Evolutionary conservation across 306 rosid species (phyloP).

Genomic region (Cicer cuneatum): DNA sequence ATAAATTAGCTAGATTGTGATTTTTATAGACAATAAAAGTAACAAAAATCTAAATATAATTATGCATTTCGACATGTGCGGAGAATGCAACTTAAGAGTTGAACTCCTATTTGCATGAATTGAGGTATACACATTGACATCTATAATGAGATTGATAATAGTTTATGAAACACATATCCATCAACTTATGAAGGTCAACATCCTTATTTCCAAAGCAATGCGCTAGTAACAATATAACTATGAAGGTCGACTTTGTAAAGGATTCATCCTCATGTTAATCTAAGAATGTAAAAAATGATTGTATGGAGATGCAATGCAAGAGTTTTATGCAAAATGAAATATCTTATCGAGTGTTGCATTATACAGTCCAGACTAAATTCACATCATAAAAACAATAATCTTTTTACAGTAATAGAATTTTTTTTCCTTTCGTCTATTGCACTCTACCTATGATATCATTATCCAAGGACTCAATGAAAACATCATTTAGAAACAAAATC

Average conservation of each 20-base stretch:
- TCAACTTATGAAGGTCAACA: no score
- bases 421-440: neutral
- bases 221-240: no score
- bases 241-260: neutral
- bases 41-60: no score
- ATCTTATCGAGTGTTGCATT: neutral
- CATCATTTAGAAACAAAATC: conserved; percentile 16
- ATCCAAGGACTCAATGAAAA: conserved; percentile 15
- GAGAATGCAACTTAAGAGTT: no score
- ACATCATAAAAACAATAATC: neutral
- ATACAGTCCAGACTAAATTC: neutral
- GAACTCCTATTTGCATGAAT: no score
- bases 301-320: conserved; percentile 14
- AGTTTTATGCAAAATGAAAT: conserved; percentile 26
- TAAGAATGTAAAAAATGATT: neutral
- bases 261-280: conserved; percentile 16
- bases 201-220: no score
- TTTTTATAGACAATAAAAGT: no score
- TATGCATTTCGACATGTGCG: no score
- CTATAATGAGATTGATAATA: no score
- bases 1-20: no score
- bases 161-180: no score
- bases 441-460: conserved; percentile 19
- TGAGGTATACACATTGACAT: no score
- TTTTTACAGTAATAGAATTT: neutral